Conservation (phyloP, 345 rosid species). For the Eucalyptus melliodora region DNA sequence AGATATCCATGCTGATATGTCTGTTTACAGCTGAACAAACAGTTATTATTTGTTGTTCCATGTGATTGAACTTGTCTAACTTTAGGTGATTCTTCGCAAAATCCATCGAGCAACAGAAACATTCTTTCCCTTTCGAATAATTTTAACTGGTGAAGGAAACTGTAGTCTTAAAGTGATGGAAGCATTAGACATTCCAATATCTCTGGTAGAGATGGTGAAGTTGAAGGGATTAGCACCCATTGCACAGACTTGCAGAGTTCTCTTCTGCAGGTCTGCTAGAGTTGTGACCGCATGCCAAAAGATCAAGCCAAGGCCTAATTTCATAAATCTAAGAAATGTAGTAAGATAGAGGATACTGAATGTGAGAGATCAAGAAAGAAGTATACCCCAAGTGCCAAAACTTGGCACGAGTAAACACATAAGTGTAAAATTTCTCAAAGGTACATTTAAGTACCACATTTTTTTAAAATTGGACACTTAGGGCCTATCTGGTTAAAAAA, state of each 20-base stretch:
- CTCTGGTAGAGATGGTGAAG: neutral
- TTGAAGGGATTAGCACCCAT: neutral
- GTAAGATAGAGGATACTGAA: neutral
- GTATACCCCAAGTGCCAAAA: too few species aligned
- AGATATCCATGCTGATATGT: neutral
- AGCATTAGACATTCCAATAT: neutral
- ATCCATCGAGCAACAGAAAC: neutral
- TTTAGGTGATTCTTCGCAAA: neutral
- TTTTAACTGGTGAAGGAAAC: neutral
- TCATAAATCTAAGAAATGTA: neutral
- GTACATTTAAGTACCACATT: too few species aligned
- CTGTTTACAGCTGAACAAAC: neutral
- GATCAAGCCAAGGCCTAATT: neutral
- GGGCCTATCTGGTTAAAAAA: too few species aligned
- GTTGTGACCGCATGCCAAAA: neutral
- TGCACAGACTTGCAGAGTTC: neutral
- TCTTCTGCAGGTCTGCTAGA: neutral
- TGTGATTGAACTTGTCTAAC: neutral
- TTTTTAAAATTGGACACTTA: too few species aligned
- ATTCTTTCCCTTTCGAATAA: neutral
- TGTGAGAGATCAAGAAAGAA: too few species aligned
- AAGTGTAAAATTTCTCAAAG: too few species aligned
- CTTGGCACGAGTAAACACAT: too few species aligned
- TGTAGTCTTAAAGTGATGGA: neutral
- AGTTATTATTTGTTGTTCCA: neutral